Conservation (phyloP, 306 rosid species). For the Pterocarpus macrocarpus region DNA sequence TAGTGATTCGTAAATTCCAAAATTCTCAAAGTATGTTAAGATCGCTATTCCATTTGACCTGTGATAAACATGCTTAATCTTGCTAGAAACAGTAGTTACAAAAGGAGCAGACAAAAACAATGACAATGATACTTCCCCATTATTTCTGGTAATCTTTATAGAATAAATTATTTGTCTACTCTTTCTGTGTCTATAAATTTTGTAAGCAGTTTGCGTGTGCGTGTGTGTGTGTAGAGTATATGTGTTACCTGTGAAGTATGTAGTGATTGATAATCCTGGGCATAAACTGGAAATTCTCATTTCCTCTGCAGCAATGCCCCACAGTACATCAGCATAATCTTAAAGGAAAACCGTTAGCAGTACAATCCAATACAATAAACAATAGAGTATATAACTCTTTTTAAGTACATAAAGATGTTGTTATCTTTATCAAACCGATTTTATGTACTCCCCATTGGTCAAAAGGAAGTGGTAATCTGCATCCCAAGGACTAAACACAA, state of each 20-base stretch:
- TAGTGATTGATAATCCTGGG: not conserved
- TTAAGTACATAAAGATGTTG: not conserved
- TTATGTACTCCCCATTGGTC: constrained; percentile 31
- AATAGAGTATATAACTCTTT: not conserved
- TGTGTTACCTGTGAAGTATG: constrained; percentile 27
- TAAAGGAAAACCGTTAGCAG: not conserved
- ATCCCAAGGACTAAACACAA: constrained; percentile 51
- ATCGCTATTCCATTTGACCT: constrained; percentile 3
- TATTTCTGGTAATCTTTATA: not conserved
- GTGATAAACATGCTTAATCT: constrained; percentile 7
- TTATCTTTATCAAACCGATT: not conserved
- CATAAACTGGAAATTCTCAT: constrained; percentile 1
- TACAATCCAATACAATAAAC: constrained; percentile 22
- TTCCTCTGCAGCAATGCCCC: not conserved
- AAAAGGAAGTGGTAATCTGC: constrained; percentile 56
- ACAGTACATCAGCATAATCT: not conserved
- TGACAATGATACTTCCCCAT: constrained; percentile 3
- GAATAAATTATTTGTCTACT: constrained; percentile 18
- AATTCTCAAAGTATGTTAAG: constrained; percentile 16
- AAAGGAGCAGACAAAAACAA: constrained; percentile 9
- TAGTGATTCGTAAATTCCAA: constrained; percentile 35
- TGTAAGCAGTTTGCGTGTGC: no score
- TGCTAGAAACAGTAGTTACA: not conserved
- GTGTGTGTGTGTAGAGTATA: not conserved
- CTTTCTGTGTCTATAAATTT: not conserved